Conservation (phyloP, 164 flowering plant species). For the Sextonia rubra region DNA sequence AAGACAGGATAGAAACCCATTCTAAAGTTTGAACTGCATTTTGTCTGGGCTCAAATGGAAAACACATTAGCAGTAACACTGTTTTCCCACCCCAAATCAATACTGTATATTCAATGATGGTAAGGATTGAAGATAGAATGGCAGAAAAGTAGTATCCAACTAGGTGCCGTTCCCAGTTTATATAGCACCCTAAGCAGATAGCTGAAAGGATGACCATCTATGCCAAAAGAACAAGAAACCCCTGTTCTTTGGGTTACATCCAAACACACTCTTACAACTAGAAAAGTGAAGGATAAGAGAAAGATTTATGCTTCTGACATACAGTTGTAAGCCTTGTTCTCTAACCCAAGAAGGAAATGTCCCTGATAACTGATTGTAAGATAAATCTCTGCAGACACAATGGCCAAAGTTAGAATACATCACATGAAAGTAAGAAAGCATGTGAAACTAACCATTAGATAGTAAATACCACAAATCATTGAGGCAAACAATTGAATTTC, state of each 20-base stretch:
- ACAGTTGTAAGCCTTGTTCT: background rate
- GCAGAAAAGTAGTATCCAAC: too few relatives aligned
- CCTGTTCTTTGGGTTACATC: background rate
- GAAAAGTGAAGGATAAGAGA: background rate
- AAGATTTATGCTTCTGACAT: background rate
- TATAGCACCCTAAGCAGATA: too few relatives aligned
- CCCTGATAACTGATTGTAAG: constrained; percentile 3
- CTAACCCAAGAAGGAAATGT: background rate
- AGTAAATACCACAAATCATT: background rate
- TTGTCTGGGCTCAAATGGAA: background rate
- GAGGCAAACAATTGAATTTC: background rate
- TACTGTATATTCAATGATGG: too few relatives aligned
- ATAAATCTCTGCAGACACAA: background rate
- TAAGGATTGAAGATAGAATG: too few relatives aligned
- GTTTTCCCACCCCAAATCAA: too few relatives aligned
- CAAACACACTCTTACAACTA: background rate
- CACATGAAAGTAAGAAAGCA: background rate
- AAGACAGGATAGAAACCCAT: background rate
- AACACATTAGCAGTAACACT: background rate
- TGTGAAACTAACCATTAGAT: background rate
- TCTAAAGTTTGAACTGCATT: background rate
- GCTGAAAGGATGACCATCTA: too few relatives aligned
- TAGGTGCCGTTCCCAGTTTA: too few relatives aligned
- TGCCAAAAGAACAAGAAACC: background rate
- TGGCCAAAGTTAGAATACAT: background rate